These are phyloP conservation scores for Phytophthora multivora DNA, from an alignment of 352 stramenopile genomes.

Conservation along the genomic window DNA sequence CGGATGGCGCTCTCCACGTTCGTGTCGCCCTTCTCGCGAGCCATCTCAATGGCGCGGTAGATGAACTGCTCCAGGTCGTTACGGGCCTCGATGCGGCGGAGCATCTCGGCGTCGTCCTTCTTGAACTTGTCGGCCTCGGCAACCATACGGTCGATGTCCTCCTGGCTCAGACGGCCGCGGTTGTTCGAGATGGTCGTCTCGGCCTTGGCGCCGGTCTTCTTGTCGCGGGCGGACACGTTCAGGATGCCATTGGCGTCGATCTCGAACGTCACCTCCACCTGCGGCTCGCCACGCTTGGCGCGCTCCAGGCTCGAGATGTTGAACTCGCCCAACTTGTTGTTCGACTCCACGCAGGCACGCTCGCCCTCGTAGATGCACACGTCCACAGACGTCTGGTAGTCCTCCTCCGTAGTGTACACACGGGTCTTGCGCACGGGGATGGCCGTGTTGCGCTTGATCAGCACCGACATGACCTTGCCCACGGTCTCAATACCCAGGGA, in stretches of 20 bases:
- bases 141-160: constrained; percentile 78
- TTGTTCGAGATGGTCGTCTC: constrained; percentile 82
- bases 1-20: constrained; percentile 82
- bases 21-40: constrained; percentile 68
- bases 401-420: constrained; percentile 69
- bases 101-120: constrained; percentile 75
- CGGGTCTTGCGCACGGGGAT: constrained; percentile 86
- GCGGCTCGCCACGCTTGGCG: constrained; percentile 87
- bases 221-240: constrained; percentile 89
- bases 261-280: constrained; percentile 90
- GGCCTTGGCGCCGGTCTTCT: constrained; percentile 73
- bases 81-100: constrained; percentile 68
- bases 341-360: constrained; percentile 88
- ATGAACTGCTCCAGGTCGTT: constrained; percentile 77
- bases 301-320: constrained; percentile 90
- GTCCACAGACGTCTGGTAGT: constrained; percentile 85
- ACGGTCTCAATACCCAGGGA: constrained; percentile 89
- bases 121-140: constrained; percentile 75
- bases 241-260: constrained; percentile 94
- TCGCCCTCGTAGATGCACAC: constrained; percentile 92
- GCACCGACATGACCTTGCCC: constrained; percentile 87
- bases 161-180: constrained; percentile 66
- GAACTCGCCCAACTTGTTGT: constrained; percentile 94
- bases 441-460: constrained; percentile 90
- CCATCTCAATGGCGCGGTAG: constrained; percentile 73